These are phyloP conservation scores for Botryotinia globosa DNA, from an alignment of 2,329 filamentous ascomycete species.

Conservation along the genomic window DNA sequence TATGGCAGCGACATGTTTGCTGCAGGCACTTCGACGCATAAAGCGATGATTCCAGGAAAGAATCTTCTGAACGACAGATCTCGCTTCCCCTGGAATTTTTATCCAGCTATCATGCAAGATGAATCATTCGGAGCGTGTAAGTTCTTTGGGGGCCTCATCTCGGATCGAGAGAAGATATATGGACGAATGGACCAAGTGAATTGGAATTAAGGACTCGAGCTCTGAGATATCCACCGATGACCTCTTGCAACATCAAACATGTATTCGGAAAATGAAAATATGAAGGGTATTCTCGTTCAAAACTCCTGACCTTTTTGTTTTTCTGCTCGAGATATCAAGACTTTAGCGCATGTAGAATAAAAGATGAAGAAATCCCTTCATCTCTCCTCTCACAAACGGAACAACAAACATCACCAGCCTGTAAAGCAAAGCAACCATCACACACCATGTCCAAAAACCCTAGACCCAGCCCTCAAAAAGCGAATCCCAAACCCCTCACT, in stretches of 20 bases:
- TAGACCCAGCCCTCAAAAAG: too few species aligned
- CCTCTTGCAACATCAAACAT: neutral
- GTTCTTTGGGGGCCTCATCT: neutral
- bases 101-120: too few species aligned
- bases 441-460: neutral
- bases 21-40: neutral
- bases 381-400: neutral
- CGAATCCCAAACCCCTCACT: too few species aligned
- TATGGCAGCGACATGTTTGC: neutral
- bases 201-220: neutral
- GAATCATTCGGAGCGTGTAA: neutral
- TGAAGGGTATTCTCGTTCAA: neutral
- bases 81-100: too few species aligned
- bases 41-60: neutral
- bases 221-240: neutral
- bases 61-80: too few species aligned
- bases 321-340: neutral
- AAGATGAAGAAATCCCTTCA: neutral
- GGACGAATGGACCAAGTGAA: neutral
- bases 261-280: neutral
- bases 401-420: accelerated
- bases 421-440: neutral
- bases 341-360: neutral
- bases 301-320: neutral
- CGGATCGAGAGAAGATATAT: neutral